Evolutionary conservation across 371 early-diverging fungal species (phyloP), one percentile per base, ranked within the genome.

Genomic region (Mortierella sp.): DNA sequence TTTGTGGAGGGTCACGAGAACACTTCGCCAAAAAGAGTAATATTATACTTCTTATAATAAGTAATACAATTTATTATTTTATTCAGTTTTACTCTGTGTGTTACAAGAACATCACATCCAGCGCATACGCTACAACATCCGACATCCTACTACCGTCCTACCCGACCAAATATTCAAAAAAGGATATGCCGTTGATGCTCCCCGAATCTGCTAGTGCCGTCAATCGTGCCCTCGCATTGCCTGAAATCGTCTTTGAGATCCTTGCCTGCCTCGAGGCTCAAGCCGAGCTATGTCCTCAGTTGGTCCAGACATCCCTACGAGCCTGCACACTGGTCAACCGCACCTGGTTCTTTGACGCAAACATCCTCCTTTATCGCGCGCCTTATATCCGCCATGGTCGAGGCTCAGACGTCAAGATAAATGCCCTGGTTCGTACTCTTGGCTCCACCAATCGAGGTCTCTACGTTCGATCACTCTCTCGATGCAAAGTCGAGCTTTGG

Each of bases 341-440:
- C 26, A 81, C 83, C 40, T 81, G 83, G 83, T 81, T 72, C 73
- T 75, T 73, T 66, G 76, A 81, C 57, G 83, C 83, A 22, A 81
- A 64, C 70, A 37, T 72, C 64, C 73, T 81, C 30, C 76, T 81
- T 52, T 81, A 81, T 72, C 76, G 76, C 28, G 67, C 70, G 1
- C 83, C 83, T 11, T 81, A 47, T 39, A 75, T 81, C 47, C 66
- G 70, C 35, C 62, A 75, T 49, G 73, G 73, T 47, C 73, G 83
- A 22, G 83, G 75, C 22, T 66, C 76, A 20, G 76, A 81, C 37
- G 52, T 49, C 43, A 79, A 79, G 69, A 65, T 69, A 18, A 68
- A 69, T 43, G 72, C 75, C 32, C 64, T 81, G 35, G 67, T 81
- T 43, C 76, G 70, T 52, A 81, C 83, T 43, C 49, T 81, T 61